Conservation (phyloP, 495 filamentous ascomycete species). For the Xanthoparmelia taractica region DNA sequence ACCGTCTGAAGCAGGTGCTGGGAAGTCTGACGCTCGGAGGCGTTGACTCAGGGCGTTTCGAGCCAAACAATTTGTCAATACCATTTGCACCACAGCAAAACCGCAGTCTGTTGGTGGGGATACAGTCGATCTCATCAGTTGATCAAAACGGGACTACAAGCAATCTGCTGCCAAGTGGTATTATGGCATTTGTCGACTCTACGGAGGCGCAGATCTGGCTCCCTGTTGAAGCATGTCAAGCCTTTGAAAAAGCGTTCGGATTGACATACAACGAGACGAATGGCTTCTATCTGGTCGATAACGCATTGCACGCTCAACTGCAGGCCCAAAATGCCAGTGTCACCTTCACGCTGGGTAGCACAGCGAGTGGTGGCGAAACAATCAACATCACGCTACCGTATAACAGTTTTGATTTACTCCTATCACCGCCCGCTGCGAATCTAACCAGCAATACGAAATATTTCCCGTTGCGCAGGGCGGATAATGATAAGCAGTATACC, state of each 20-base stretch:
- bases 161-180: slow-evolving; percentile 20
- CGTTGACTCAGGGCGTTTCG: slow-evolving; percentile 46
- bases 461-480: slow-evolving; percentile 46
- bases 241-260: slow-evolving; percentile 47
- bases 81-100: slow-evolving; percentile 42
- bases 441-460: slow-evolving; percentile 36
- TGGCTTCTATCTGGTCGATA: slow-evolving; percentile 45
- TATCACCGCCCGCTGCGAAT: slow-evolving; percentile 16
- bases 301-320: slow-evolving; percentile 36
- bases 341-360: slow-evolving; percentile 43
- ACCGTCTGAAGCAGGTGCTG: slow-evolving; percentile 45
- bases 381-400: slow-evolving; percentile 48
- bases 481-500: slow-evolving; percentile 45
- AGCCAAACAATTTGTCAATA: slow-evolving; percentile 41
- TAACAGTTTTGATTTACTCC: slow-evolving; percentile 41
- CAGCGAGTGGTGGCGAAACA: slow-evolving; percentile 34
- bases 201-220: slow-evolving; percentile 50
- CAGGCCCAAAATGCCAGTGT: slow-evolving; percentile 42
- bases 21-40: slow-evolving; percentile 51
- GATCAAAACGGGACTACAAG: slow-evolving; percentile 22
- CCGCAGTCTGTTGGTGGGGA: slow-evolving; percentile 42
- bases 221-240: slow-evolving; percentile 43
- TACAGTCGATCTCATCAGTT: slow-evolving; percentile 41
- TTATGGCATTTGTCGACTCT: slow-evolving; percentile 43
- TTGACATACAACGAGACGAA: slow-evolving; percentile 39